Base-by-base conservation (phyloP, 768 basidiomycete genomes). In the Termitomyces sp. region DNA sequence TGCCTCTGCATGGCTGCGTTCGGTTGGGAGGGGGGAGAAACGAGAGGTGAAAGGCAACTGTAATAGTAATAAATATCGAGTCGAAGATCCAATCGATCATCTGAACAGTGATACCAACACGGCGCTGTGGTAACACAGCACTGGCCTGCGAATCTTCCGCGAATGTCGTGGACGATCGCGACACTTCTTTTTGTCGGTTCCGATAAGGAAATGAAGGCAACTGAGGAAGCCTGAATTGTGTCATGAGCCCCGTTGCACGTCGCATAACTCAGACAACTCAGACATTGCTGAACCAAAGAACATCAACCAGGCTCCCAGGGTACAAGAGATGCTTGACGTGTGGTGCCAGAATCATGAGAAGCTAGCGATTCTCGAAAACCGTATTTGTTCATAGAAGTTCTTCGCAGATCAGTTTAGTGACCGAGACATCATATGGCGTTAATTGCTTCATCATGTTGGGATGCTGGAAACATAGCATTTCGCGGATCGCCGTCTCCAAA, bases 1-100 rank as follows among this genome's bases (percentile, higher is more conserved):
- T 91, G 90, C 63, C 91, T 80, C 69, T 87, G 85, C 84, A 89
- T 88, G 65, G 48, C 52, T 67, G 45, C 33, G 54, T 57, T 48
- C 44, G 59, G 36, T 36, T 55, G 53, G 42, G 28, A 32, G 2
- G 48, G 42, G 42, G 42, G 35, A 49, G 12, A 28, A 46, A 49
- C 46, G 60, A 57, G 45, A 2, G 33, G 42, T 28, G 11, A 36
- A 28, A 22, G 36, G 4, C 7, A n/a, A 40, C 5, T 32, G 54
- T 28, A 35, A 52, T 15, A 22, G 38, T 11, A 15, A 12, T 33
- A 44, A 55, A 32, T 32, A 55, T 55, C 39, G 24, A 55, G 54
- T 55, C 3, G 40, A 44, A 42, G 54, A 55, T 55, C 40, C 39
- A 55, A 55, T 55, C n/a, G 28, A 55, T 55, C 28, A 55, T 55